Conservation (phyloP, 495 filamentous ascomycete species). For the Collariella sp. region DNA sequence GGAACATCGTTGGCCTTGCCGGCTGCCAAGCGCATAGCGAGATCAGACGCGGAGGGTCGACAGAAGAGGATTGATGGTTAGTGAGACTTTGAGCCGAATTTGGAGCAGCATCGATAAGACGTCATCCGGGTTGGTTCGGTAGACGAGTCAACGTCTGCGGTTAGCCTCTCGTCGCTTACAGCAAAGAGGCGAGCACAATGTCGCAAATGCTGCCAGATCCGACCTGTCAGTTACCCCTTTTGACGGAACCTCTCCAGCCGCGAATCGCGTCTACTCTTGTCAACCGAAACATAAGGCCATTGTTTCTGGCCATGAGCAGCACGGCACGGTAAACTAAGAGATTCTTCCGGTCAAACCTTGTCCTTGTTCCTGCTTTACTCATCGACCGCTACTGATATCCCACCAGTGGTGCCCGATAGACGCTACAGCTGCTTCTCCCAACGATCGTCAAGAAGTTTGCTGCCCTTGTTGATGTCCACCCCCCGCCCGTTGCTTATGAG, state of each 20-base stretch:
- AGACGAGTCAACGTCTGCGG: slow-evolving; percentile 4
- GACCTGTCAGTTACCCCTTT: neutral
- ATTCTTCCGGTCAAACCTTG: slow-evolving; percentile 6
- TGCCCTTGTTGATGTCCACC: neutral
- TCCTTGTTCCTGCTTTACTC: neutral
- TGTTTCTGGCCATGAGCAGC: neutral
- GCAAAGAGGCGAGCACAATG: neutral
- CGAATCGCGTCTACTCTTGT: neutral
- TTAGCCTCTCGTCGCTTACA: neutral
- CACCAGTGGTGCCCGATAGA: too few relatives aligned
- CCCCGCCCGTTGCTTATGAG: neutral
- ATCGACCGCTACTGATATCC: neutral
- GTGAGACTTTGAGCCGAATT: neutral
- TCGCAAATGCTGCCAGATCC: neutral
- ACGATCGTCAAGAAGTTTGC: slow-evolving; percentile 11
- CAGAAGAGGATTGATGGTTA: neutral
- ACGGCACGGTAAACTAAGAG: slow-evolving; percentile 15
- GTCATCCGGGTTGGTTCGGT: slow-evolving; percentile 6
- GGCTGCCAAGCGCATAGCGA: neutral
- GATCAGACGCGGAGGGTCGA: neutral
- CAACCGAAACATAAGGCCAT: neutral
- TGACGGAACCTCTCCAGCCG: neutral
- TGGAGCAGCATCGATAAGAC: neutral
- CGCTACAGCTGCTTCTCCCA: neutral
- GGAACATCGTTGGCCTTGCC: neutral